Evolutionary conservation across 2,329 filamentous ascomycete species (phyloP).

Genomic region (Talaromyces islandicus): DNA sequence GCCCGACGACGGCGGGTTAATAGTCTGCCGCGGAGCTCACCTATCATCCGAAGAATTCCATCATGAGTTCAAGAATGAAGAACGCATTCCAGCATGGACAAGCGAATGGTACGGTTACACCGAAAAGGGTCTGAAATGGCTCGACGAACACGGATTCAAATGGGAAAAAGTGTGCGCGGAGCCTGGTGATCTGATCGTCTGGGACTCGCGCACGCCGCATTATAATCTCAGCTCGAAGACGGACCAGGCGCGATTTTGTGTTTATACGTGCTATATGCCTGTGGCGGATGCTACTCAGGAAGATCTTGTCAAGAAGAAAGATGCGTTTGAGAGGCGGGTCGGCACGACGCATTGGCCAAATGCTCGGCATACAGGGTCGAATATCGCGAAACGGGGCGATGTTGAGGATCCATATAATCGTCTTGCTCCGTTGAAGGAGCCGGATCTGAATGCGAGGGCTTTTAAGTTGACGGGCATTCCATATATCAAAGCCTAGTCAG

Average conservation of each 20-base stretch:
- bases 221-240: constrained; percentile 32
- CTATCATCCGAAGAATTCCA: constrained; percentile 39
- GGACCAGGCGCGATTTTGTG: constrained; percentile 28
- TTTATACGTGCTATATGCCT: constrained; percentile 34
- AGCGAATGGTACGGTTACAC: constrained; percentile 37
- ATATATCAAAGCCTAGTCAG: constrained; percentile 17
- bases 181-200: constrained; percentile 41
- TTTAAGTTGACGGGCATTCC: constrained; percentile 27
- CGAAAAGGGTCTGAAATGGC: constrained; percentile 39
- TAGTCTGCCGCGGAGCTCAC: constrained; percentile 36
- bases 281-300: constrained; percentile 28
- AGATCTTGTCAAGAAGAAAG: constrained; percentile 27
- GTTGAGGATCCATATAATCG: constrained; percentile 29
- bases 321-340: constrained; percentile 25
- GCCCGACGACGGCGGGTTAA: constrained; percentile 39
- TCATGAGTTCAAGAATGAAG: constrained; percentile 17
- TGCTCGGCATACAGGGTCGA: not conserved
- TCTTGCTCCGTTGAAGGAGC: constrained; percentile 33
- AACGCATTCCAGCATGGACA: constrained; percentile 13
- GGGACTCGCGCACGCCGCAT: constrained; percentile 45
- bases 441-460: constrained; percentile 25
- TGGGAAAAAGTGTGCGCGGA: constrained; percentile 35
- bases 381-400: constrained; percentile 9
- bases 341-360: constrained; percentile 6
- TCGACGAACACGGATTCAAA: constrained; percentile 32